Evolutionary conservation across 1,284 basidiomycete species (phyloP).

Genomic region (Volvariella surrecta): DNA sequence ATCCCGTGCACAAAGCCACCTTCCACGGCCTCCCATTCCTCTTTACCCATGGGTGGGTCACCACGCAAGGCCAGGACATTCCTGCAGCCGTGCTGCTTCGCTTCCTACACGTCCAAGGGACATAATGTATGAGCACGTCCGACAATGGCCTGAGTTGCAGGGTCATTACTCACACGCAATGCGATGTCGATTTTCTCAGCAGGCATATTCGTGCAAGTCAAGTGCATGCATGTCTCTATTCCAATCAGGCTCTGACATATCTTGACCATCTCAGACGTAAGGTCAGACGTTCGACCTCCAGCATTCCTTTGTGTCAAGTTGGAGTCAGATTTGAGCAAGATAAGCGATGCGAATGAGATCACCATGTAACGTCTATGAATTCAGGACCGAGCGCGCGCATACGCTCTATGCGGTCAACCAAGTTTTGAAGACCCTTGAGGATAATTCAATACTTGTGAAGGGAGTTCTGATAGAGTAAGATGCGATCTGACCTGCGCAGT

Average conservation of each 20-base stretch:
- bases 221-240: conserved; percentile 95
- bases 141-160: too few species aligned
- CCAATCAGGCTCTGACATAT: conserved; percentile 90
- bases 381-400: conserved; percentile 95
- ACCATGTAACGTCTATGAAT: conserved; percentile 98
- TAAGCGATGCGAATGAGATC: conserved; percentile 14
- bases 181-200: conserved; percentile 90
- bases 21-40: conserved; percentile 86
- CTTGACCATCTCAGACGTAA: conserved; percentile 94
- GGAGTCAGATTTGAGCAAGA: conserved; percentile 1
- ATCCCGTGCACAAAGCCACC: conserved; percentile 86
- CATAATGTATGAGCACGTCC: neutral
- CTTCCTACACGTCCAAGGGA: conserved; percentile 49
- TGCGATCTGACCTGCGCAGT: conserved; percentile 71
- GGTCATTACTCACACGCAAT: conserved; percentile 50
- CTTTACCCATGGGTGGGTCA: conserved; percentile 84
- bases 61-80: conserved; percentile 95
- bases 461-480: neutral
- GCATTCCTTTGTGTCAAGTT: conserved; percentile 64
- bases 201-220: conserved; percentile 99
- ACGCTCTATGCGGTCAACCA: conserved; percentile 94
- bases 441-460: conserved; percentile 4
- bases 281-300: conserved; percentile 88
- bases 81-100: conserved; percentile 85
- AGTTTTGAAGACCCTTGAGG: conserved; percentile 81